A percentile compares a stretch with the other conserved stretches of the same genome.
Evolutionary conservation across 78 protist genomes (phyloP).

Genomic region (Dictyostelium discoideum): DNA sequence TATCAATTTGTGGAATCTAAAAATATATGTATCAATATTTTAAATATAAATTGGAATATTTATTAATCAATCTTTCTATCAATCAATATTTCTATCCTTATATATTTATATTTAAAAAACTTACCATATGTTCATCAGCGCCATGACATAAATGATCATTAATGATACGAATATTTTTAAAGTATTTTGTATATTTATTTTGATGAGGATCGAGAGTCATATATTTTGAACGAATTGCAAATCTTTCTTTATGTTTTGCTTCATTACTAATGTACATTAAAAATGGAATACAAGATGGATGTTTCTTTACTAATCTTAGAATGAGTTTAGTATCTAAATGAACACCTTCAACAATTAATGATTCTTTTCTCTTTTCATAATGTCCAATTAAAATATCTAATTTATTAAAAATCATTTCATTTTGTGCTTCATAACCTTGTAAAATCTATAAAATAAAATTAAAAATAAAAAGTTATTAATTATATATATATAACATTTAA

Average conservation of each 20-base stretch:
- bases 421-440: conserved; percentile 82
- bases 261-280: conserved; percentile 83
- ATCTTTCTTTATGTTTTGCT: conserved; percentile 75
- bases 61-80: no score
- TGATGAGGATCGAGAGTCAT: conserved; percentile 79
- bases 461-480: background rate
- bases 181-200: conserved; percentile 72
- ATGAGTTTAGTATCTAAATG: conserved; percentile 62
- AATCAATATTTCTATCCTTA: no score
- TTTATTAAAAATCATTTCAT: conserved; percentile 73
- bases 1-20: conserved; percentile 68
- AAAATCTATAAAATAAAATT: conserved; percentile 38
- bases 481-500: background rate
- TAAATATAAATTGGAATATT: no score
- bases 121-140: conserved; percentile 55
- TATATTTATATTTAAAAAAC: background rate
- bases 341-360: conserved; percentile 73
- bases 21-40: no score
- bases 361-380: conserved; percentile 75
- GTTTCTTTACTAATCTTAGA: conserved; percentile 60
- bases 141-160: conserved; percentile 74
- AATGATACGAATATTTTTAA: conserved; percentile 64
- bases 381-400: conserved; percentile 62
- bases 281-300: conserved; percentile 86
- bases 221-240: conserved; percentile 79